A percentile compares a stretch with the other conserved stretches of the same genome.
Evolutionary conservation across 345 rosid species (phyloP).

Genomic region (Salix exigua): DNA sequence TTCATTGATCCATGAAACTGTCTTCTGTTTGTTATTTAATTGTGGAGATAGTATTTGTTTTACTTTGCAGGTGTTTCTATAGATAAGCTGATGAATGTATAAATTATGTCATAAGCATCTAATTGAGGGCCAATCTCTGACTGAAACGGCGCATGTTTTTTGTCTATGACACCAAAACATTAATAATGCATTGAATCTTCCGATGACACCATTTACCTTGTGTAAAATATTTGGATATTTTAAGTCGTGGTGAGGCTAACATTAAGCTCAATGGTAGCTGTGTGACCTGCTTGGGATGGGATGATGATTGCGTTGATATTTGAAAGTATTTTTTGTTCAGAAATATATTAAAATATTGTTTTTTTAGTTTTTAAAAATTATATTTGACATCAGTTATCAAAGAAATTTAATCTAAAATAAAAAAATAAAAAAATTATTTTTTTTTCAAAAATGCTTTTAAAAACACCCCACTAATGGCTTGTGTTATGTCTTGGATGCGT

Average conservation of each 20-base stretch:
- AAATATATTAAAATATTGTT: too few species aligned
- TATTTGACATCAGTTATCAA: too few species aligned
- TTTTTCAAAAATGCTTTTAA: too few species aligned
- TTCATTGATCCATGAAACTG: constrained; percentile 38
- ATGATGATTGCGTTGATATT: rapidly evolving
- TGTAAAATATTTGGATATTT: constrained; percentile 7
- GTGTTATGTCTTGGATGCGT: constrained; percentile 21
- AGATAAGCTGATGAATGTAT: constrained; percentile 19
- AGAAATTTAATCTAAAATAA: too few species aligned
- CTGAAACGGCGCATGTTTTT: constrained; percentile 33
- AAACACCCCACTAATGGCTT: not conserved
- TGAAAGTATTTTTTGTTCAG: too few species aligned
- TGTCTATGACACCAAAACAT: constrained; percentile 25
- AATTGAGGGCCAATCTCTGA: constrained; percentile 38
- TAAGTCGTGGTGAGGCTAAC: not conserved
- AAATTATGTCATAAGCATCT: constrained; percentile 22
- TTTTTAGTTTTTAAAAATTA: too few species aligned
- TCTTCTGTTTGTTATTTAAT: constrained; percentile 36
- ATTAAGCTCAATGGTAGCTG: constrained; percentile 6
- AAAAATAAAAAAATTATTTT: too few species aligned
- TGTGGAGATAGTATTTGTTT: constrained; percentile 19
- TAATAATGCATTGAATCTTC: constrained; percentile 1
- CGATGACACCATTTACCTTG: constrained; percentile 12
- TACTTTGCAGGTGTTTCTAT: constrained; percentile 12
- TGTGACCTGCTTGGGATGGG: not conserved